These are phyloP conservation scores for Pulveroboletus ravenelii DNA, from an alignment of 768 basidiomycete genomes.

Conservation along the genomic window DNA sequence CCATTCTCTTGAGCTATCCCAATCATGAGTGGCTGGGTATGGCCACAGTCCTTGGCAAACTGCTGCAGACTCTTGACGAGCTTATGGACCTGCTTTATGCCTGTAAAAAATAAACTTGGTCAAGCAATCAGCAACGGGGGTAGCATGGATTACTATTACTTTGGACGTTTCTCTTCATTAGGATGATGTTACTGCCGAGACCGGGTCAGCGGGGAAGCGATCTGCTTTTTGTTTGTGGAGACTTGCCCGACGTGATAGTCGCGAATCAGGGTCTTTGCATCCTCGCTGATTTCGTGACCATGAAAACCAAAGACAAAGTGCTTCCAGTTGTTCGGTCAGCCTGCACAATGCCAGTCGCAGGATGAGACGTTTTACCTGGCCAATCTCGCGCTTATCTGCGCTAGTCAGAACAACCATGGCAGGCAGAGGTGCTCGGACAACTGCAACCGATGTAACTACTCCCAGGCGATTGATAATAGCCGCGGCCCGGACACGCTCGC, in stretches of 20 bases:
- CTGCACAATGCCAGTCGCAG: no score
- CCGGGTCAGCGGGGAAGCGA: neutral
- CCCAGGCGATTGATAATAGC: no score
- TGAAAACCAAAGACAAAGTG: slow-evolving; percentile 73
- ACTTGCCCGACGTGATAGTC: slow-evolving; percentile 58
- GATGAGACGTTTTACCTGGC: slow-evolving; percentile 32
- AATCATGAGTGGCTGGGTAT: slow-evolving; percentile 53
- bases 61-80: slow-evolving; percentile 49
- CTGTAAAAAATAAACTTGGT: slow-evolving; percentile 28
- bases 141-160: slow-evolving; percentile 35
- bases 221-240: neutral
- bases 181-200: slow-evolving; percentile 47
- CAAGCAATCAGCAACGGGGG: neutral
- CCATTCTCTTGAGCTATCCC: slow-evolving; percentile 74
- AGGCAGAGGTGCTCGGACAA: neutral
- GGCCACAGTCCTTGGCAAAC: slow-evolving; percentile 54
- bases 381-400: slow-evolving; percentile 40
- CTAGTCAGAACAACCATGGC: slow-evolving; percentile 31
- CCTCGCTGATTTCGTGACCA: slow-evolving; percentile 46
- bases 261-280: slow-evolving; percentile 51
- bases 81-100: slow-evolving; percentile 44
- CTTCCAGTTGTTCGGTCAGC: slow-evolving; percentile 29
- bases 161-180: slow-evolving; percentile 64
- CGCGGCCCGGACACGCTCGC: no score
- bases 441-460: no score